Evolutionary conservation across 495 filamentous ascomycete genomes (phyloP), one percentile per base, ranked within the genome.

Genomic region (Talaromyces stipitatus): DNA sequence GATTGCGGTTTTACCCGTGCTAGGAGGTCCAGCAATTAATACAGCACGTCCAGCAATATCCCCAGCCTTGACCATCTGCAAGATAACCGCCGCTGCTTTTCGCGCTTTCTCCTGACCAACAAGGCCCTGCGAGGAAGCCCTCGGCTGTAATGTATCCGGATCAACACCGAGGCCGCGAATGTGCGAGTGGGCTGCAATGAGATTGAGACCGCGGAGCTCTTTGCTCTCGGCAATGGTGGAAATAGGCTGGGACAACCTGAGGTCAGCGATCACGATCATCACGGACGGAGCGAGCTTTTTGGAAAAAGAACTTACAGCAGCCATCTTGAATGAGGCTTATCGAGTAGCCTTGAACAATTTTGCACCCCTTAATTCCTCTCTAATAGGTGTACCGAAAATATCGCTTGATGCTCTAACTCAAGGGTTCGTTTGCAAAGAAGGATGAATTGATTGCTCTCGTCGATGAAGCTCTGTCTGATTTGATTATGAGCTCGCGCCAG

Each of bases 41-140:
- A 97, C 89, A 16, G 94, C 94, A 61, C 92, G 84, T 45, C 94
- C 94, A 50, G 95, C 95, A 74, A 99, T 97, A 73, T 96, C 97
- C 61, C 92, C 92, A 64, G 95, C 90, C 73, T 94, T 96, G 58
- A 95, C 95, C 92, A 99, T 97, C 71, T 97, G 90, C 59, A 99
- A 68, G 58, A 99, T 92, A 20, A 99, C 85, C 1, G 91, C 92
- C 2, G 94, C 94, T 0, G 94, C 94, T 72, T 96, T 97, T 47
- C 94, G 86, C 38, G 94, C 95, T 71, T 92, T 92, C 64, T 96
- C 85, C 72, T 99, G 94, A 36, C 94, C 94, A 4, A 99, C 94
- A 26, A 99, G 82, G n/a, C 94, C 94, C 69, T 97, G 92, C 0
- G 91, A 96, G n/a, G 85, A 80, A 29, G 81, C 66, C 55, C 91